These are phyloP conservation scores for Fusarium udum DNA, from an alignment of 2,329 filamentous ascomycete species.

Conservation along the genomic window DNA sequence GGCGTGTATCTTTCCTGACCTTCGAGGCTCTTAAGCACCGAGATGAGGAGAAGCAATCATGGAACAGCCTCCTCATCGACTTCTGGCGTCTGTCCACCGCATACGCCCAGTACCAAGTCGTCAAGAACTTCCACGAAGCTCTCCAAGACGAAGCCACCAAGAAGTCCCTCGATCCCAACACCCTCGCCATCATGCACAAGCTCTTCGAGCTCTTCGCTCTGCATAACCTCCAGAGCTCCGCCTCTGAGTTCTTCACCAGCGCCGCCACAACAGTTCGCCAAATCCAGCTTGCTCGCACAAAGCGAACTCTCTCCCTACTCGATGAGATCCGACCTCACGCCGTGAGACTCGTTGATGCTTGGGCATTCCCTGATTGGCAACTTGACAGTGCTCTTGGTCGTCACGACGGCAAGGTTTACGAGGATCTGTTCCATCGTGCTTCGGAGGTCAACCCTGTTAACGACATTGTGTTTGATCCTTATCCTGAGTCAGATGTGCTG, in stretches of 20 bases:
- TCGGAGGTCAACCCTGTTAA: slow-evolving; percentile 79
- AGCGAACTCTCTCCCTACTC: slow-evolving; percentile 73
- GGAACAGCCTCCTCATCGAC: slow-evolving; percentile 81
- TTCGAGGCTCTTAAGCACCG: slow-evolving; percentile 80
- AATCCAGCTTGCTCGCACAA: slow-evolving; percentile 74
- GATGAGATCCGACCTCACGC: slow-evolving; percentile 79
- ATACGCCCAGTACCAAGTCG: slow-evolving; percentile 79
- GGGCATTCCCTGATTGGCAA: slow-evolving; percentile 83
- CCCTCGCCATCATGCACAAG: slow-evolving; percentile 69
- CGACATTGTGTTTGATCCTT: slow-evolving; percentile 75
- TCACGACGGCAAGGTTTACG: slow-evolving; percentile 79
- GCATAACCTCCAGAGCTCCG: slow-evolving; percentile 70
- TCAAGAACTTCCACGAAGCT: slow-evolving; percentile 73
- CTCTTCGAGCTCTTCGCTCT: slow-evolving; percentile 84
- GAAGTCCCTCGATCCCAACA: slow-evolving; percentile 65
- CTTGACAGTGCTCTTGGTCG: slow-evolving; percentile 76
- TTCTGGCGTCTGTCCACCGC: slow-evolving; percentile 81
- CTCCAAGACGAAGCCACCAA: slow-evolving; percentile 57
- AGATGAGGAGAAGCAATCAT: slow-evolving; percentile 78
- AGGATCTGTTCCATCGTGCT: slow-evolving; percentile 78
- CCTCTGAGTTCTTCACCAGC: slow-evolving; percentile 76
- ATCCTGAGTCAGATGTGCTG: slow-evolving; percentile 60
- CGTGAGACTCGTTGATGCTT: slow-evolving; percentile 75
- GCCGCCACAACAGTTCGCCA: slow-evolving; percentile 76
- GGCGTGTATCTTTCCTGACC: slow-evolving; percentile 77